These are phyloP conservation scores for Cylindrotheca fusiformis DNA, from an alignment of 108 stramenopile genomes.

Conservation along the genomic window DNA sequence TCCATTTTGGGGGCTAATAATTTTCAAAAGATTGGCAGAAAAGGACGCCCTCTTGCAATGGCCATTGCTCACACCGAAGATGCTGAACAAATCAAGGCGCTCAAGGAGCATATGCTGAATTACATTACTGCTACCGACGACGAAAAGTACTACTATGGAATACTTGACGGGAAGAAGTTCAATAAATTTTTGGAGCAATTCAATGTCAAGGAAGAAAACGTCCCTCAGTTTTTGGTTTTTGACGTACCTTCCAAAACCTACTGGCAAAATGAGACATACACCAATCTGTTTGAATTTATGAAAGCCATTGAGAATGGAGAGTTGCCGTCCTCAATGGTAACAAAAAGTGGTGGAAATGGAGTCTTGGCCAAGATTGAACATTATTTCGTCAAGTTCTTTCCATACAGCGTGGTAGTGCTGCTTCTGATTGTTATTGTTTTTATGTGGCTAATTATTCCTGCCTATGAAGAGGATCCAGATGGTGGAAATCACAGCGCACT, in stretches of 20 bases:
- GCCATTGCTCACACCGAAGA: constrained; percentile 56
- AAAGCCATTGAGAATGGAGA: constrained; percentile 27
- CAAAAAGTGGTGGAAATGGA: constrained; percentile 4
- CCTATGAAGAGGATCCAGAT: constrained; percentile 16
- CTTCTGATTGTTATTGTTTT: constrained; percentile 16
- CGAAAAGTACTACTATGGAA: constrained; percentile 66
- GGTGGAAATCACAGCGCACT: background rate
- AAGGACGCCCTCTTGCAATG: constrained; percentile 67
- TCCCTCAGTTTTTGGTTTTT: constrained; percentile 72
- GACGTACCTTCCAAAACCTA: constrained; percentile 58
- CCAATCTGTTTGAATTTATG: constrained; percentile 28
- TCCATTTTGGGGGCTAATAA: constrained; percentile 60
- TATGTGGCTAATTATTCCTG: constrained; percentile 14
- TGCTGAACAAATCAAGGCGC: constrained; percentile 28
- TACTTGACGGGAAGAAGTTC: constrained; percentile 77
- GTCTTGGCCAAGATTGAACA: constrained; percentile 18
- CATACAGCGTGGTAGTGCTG: constrained; percentile 25
- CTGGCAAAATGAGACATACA: constrained; percentile 62
- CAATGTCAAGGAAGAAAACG: constrained; percentile 30
- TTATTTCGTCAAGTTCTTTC: constrained; percentile 25
- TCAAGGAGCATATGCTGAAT: constrained; percentile 45
- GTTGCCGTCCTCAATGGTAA: constrained; percentile 5
- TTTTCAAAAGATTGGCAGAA: constrained; percentile 63
- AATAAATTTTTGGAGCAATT: constrained; percentile 73
- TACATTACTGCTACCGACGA: constrained; percentile 33